phyloP scores from a whole-genome alignment of 441 rosid species.

The Pelargonium cotyledonis region DNA sequence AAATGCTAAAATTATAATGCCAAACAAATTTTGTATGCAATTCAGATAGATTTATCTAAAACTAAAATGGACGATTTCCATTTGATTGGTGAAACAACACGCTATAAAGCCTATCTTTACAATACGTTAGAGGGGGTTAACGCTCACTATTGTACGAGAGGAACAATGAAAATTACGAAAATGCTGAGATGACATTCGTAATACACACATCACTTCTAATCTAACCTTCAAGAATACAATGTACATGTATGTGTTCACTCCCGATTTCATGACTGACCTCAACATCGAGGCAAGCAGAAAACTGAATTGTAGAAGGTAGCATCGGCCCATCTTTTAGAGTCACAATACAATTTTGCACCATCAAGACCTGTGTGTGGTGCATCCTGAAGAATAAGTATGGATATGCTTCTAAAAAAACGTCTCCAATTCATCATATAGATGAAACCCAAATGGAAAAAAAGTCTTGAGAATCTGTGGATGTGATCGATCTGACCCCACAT shows the following conservation, averaged over 20 bases:
- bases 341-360: neutral
- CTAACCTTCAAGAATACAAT: conserved; percentile 22
- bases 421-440: neutral
- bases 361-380: neutral
- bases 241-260: conserved; percentile 23
- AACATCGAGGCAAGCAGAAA: neutral
- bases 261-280: conserved; percentile 14
- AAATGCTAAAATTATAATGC: too few species aligned
- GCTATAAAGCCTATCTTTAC: conserved; percentile 20
- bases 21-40: too few species aligned
- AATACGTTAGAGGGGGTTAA: conserved; percentile 10
- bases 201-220: conserved; percentile 22
- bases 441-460: neutral
- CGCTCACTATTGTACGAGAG: conserved; percentile 8
- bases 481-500: neutral
- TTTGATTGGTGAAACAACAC: neutral
- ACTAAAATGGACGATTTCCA: neutral
- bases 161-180: neutral
- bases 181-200: conserved; percentile 11
- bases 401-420: neutral
- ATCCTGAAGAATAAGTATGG: neutral
- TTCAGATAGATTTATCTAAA: too few species aligned
- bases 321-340: conserved; percentile 8
- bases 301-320: conserved; percentile 9
- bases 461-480: neutral